phyloP scores from a whole-genome alignment of 768 basidiomycete species.

The Termitomyces sp. region DNA sequence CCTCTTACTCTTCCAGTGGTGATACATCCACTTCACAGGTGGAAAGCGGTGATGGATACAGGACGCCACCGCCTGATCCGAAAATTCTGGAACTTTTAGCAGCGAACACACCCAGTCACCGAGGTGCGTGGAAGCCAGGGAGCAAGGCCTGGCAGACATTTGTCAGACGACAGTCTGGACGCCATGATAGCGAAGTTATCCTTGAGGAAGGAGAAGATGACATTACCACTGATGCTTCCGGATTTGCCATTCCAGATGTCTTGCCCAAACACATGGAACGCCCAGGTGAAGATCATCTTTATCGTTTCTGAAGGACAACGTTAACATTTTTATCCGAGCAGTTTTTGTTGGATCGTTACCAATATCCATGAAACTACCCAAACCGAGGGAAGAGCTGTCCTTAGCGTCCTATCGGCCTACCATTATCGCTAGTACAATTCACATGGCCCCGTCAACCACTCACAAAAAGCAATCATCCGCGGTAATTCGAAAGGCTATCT shows the following conservation, averaged over 20 bases:
- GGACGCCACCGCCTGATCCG: slow-evolving; percentile 31
- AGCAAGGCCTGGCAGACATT: slow-evolving; percentile 65
- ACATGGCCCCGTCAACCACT: slow-evolving; percentile 25
- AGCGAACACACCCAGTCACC: slow-evolving; percentile 66
- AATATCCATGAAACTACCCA: slow-evolving; percentile 47
- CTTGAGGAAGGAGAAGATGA: slow-evolving; percentile 29
- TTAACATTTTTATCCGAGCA: neutral
- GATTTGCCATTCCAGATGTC: slow-evolving; percentile 10
- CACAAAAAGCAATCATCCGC: slow-evolving; percentile 36
- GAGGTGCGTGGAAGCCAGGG: slow-evolving; percentile 63
- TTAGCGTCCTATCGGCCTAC: slow-evolving; percentile 58
- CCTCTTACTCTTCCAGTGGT: neutral
- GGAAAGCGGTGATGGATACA: slow-evolving; percentile 2
- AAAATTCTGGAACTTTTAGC: slow-evolving; percentile 63
- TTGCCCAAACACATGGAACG: slow-evolving; percentile 5
- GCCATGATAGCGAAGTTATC: slow-evolving; percentile 16
- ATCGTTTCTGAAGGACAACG: neutral
- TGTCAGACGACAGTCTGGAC: slow-evolving; percentile 33
- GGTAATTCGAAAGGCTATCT: slow-evolving; percentile 55
- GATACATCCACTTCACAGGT: slow-evolving; percentile 7
- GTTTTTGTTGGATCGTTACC: slow-evolving; percentile 49
- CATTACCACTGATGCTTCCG: slow-evolving; percentile 7
- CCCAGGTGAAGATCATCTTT: neutral
- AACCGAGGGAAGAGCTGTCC: slow-evolving; percentile 36
- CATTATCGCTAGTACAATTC: slow-evolving; percentile 36